phyloP scores from a whole-genome alignment of 2,329 filamentous ascomycete species.

The Pseudogymnoascus sp. region DNA sequence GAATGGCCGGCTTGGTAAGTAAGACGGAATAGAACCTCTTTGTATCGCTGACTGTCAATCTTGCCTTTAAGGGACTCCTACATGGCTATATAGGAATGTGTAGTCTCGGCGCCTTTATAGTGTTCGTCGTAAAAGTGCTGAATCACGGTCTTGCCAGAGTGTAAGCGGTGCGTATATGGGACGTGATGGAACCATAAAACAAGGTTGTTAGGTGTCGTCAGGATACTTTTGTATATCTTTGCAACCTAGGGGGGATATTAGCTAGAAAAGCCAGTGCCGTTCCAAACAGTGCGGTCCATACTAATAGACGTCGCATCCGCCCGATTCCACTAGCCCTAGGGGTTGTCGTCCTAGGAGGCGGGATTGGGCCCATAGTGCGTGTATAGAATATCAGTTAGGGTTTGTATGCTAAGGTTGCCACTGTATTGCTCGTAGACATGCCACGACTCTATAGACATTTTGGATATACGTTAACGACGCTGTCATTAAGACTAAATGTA shows the following conservation, averaged over 20 bases:
- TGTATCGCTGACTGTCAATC: conserved; percentile 53
- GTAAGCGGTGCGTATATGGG: conserved; percentile 54
- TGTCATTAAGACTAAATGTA: conserved; percentile 51
- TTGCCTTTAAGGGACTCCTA: conserved; percentile 50
- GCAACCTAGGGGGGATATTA: conserved; percentile 60
- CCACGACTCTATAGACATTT: conserved; percentile 64
- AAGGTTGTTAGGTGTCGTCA: conserved; percentile 60
- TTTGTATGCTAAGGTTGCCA: conserved; percentile 64
- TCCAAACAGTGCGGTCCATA: conserved; percentile 64
- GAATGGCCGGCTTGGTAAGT: conserved; percentile 62
- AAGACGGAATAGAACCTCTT: conserved; percentile 51
- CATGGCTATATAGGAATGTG: conserved; percentile 46
- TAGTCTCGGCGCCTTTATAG: conserved; percentile 51
- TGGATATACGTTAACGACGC: conserved; percentile 51
- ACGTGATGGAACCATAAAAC: conserved; percentile 72
- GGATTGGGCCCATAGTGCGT: conserved; percentile 64
- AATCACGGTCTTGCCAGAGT: conserved; percentile 59
- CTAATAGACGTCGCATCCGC: conserved; percentile 53
- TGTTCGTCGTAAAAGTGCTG: conserved; percentile 61
- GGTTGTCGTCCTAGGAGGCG: conserved; percentile 57
- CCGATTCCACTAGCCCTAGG: conserved; percentile 67
- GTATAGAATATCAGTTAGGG: conserved; percentile 59
- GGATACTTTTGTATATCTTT: conserved; percentile 49
- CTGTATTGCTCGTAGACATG: conserved; percentile 64
- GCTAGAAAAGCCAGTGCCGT: conserved; percentile 58